These are phyloP conservation scores for Periconia digitata DNA, from an alignment of 2,329 filamentous ascomycete genomes.

Conservation along the genomic window DNA sequence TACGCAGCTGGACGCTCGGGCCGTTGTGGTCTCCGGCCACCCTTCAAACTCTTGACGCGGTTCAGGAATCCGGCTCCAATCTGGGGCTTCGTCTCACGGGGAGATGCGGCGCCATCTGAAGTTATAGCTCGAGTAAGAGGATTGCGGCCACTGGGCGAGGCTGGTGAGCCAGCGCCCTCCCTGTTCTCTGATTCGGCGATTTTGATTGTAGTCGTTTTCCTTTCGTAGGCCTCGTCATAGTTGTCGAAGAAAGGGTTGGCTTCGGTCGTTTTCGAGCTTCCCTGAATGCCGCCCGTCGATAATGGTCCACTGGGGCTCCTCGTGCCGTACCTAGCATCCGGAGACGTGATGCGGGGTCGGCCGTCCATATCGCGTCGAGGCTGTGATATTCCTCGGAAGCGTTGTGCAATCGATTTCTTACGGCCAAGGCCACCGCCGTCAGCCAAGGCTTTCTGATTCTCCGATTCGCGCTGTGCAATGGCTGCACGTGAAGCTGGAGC, in stretches of 20 bases:
- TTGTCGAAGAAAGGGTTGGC: slow-evolving; percentile 84
- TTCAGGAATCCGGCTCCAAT: slow-evolving; percentile 31
- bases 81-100: slow-evolving; percentile 28
- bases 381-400: slow-evolving; percentile 81
- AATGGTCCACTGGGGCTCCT: slow-evolving; percentile 32
- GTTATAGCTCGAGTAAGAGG: slow-evolving; percentile 34
- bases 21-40: slow-evolving; percentile 31
- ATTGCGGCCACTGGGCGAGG: slow-evolving; percentile 34
- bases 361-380: slow-evolving; percentile 60
- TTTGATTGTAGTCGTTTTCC: slow-evolving; percentile 62
- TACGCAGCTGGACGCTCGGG: slow-evolving; percentile 37
- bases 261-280: slow-evolving; percentile 44
- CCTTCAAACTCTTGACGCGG: slow-evolving; percentile 43
- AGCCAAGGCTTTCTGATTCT: slow-evolving; percentile 51
- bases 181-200: slow-evolving; percentile 45
- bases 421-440: slow-evolving; percentile 63
- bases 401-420: slow-evolving; percentile 93
- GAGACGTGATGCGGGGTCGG: slow-evolving; percentile 42
- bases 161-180: slow-evolving; percentile 19
- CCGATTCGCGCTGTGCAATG: slow-evolving; percentile 74
- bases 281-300: slow-evolving; percentile 44
- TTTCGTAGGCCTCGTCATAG: slow-evolving; percentile 68
- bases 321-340: slow-evolving; percentile 56
- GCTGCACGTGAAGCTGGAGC: slow-evolving; percentile 81
- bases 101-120: slow-evolving; percentile 31